Conservation (phyloP, 2,329 filamentous ascomycete genomes). For the Neoascochyta sp. region DNA sequence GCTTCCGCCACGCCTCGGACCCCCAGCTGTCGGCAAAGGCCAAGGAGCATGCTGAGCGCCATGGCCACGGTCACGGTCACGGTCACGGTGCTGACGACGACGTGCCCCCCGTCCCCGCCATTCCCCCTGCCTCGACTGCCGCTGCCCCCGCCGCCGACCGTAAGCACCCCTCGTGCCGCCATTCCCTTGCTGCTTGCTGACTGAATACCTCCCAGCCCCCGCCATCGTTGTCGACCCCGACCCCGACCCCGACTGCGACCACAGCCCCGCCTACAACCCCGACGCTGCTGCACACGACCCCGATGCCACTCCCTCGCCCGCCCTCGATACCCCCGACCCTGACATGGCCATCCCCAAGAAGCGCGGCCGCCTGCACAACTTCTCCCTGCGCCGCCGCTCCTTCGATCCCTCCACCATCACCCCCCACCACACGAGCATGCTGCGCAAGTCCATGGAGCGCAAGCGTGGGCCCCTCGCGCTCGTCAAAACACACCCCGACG, state of each 20-base stretch:
- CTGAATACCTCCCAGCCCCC: too few species aligned
- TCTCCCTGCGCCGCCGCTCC: slow-evolving; percentile 34
- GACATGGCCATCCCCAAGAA: slow-evolving; percentile 20
- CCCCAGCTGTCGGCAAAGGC: slow-evolving; percentile 76
- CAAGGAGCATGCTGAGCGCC: slow-evolving; percentile 60
- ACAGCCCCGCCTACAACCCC: slow-evolving; percentile 4
- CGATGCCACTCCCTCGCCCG: too few species aligned
- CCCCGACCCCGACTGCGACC: slow-evolving; percentile 15
- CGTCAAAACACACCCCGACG: slow-evolving; percentile 24
- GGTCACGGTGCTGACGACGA: slow-evolving; percentile 52
- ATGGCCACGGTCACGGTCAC: too few species aligned
- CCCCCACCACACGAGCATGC: slow-evolving; percentile 18
- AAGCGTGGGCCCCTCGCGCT: slow-evolving; percentile 30
- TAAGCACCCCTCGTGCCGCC: too few species aligned
- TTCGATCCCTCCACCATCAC: slow-evolving; percentile 35
- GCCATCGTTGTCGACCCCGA: slow-evolving; percentile 90
- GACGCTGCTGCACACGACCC: too few species aligned
- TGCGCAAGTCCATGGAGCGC: slow-evolving; percentile 38
- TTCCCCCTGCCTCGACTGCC: slow-evolving; percentile 5
- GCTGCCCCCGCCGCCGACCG: slow-evolving; percentile 5
- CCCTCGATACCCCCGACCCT: too few species aligned
- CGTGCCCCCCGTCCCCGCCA: slow-evolving; percentile 40
- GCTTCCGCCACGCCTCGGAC: slow-evolving; percentile 89
- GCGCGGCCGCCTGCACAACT: slow-evolving; percentile 34
- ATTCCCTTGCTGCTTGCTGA: too few species aligned